These are phyloP conservation scores for Hsuehochloa calcarea DNA, from an alignment of 176 grass and related monocot genomes.

Conservation along the genomic window DNA sequence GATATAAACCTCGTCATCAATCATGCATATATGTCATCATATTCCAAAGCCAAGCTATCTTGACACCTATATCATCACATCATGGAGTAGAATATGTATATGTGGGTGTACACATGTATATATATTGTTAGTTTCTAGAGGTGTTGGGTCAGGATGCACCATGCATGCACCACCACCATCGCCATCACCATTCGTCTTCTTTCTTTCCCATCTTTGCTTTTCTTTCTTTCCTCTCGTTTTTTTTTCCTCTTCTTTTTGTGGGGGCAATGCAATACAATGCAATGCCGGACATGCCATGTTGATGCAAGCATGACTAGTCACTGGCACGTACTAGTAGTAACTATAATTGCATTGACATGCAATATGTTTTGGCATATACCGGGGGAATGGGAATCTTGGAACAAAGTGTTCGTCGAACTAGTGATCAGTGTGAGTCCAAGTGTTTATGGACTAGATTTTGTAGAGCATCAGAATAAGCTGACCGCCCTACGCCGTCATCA, in stretches of 20 bases:
- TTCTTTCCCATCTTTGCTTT: constrained; percentile 12
- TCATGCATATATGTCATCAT: constrained; percentile 31
- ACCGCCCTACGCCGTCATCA: not conserved
- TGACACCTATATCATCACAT: not conserved
- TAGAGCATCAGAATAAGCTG: constrained; percentile 19
- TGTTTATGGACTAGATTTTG: constrained; percentile 13
- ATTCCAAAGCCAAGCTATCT: constrained; percentile 12
- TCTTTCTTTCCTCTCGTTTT: not conserved
- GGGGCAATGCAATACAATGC: not conserved
- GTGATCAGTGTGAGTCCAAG: not conserved
- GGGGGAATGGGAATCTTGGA: not conserved
- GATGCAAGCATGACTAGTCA: constrained; percentile 23
- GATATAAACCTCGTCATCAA: not conserved
- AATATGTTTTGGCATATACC: constrained; percentile 7
- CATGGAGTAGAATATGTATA: not conserved
- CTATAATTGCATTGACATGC: not conserved
- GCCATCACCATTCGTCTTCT: constrained; percentile 34
- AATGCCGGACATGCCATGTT: not conserved
- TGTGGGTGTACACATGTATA: not conserved
- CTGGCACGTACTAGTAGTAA: not conserved
- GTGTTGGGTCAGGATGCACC: constrained; percentile 40
- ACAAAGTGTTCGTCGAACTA: constrained; percentile 10
- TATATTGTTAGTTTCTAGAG: not conserved
- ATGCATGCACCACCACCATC: constrained; percentile 12
- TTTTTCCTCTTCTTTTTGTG: not conserved